Evolutionary conservation across 2,329 filamentous ascomycete genomes (phyloP), one percentile per base, ranked within the genome.

Genomic region (Sporothrix euskadiensis): DNA sequence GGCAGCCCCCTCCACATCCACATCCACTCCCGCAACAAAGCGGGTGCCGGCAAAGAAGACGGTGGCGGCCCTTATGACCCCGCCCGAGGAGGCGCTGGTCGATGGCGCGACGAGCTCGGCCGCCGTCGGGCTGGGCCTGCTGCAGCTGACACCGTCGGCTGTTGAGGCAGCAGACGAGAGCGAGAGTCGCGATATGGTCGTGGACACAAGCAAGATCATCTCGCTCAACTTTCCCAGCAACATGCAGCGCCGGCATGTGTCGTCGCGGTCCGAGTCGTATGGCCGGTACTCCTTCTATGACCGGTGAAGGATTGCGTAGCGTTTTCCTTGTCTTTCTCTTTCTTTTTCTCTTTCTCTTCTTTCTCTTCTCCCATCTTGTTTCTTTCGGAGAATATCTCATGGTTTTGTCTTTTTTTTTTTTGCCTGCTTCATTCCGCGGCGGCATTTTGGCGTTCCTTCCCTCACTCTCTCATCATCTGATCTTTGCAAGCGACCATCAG

Each of bases 191-290:
- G 39, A 66, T 10, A 8, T n/a, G 19, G 61, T 65, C 19, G n/a
- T 66, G 10, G 61, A 66, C 39, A 30, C 61, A 4, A 30, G 10
- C 39, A 66, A 66, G 12, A 22, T 66, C 61, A 26, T 49, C 56
- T 47, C 41, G 22, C 44, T 47, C 44, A 49, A 49, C 44, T 41
- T 63, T 14, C 52, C 57, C 9, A 44, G 49, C 69, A 52, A 32
- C 16, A 47, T 54, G 39, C 54, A 68, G 61, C 66, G 72, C 10
- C 73, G 73, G 39, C 69, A 74, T 12, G 47, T 65, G 9, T 32
- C 73, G 22, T 74, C 73, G 16, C 73, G 65, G 12, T 74, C 73
- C 12, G 73, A 72, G 57, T 72, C 65, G 10, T 49, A 72, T 7
- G 70, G 65, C 3, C 70, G 73, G 12, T 57, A 30, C 35, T 32